Conservation (phyloP, 1,284 basidiomycete species). For the Cryptococcus sp. region DNA sequence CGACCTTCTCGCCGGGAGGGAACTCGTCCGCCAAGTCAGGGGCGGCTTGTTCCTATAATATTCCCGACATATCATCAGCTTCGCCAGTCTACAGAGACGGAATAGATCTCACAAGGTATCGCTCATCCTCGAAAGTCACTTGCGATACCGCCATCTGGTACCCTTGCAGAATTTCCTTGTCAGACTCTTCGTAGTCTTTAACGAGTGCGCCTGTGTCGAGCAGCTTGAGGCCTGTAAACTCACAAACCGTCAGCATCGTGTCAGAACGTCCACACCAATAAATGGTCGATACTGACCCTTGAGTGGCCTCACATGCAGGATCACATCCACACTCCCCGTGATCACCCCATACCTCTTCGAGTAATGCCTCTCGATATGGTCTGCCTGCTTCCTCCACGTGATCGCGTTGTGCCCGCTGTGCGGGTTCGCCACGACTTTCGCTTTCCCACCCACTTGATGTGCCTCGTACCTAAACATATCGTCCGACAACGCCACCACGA, state of each 20-base stretch:
- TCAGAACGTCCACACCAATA: background rate
- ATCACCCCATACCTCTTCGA: conserved; percentile 87
- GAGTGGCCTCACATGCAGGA: conserved; percentile 78
- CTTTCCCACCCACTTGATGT: conserved; percentile 59
- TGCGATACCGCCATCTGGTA: conserved; percentile 76
- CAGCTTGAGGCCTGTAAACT: conserved; percentile 70
- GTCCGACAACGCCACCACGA: conserved; percentile 83
- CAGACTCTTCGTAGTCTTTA: conserved; percentile 83
- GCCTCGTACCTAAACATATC: conserved; percentile 78
- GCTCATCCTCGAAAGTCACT: conserved; percentile 80
- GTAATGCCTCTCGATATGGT: conserved; percentile 76
- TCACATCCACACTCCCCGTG: conserved; percentile 72
- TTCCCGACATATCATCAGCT: background rate
- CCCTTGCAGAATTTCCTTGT: conserved; percentile 80
- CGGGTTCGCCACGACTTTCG: conserved; percentile 64
- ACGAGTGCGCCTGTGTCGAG: conserved; percentile 84
- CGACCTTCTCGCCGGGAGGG: conserved; percentile 82
- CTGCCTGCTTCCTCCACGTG: conserved; percentile 72
- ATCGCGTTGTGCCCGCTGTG: conserved; percentile 64
- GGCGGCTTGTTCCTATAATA: conserved; percentile 58
- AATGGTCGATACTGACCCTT: conserved; percentile 61
- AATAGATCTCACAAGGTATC: conserved; percentile 65
- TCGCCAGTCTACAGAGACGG: background rate
- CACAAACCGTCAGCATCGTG: background rate
- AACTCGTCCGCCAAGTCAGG: conserved; percentile 84